phyloP scores from a whole-genome alignment of 1,139 yeast genomes.

The Lodderomyces beijingensis region DNA sequence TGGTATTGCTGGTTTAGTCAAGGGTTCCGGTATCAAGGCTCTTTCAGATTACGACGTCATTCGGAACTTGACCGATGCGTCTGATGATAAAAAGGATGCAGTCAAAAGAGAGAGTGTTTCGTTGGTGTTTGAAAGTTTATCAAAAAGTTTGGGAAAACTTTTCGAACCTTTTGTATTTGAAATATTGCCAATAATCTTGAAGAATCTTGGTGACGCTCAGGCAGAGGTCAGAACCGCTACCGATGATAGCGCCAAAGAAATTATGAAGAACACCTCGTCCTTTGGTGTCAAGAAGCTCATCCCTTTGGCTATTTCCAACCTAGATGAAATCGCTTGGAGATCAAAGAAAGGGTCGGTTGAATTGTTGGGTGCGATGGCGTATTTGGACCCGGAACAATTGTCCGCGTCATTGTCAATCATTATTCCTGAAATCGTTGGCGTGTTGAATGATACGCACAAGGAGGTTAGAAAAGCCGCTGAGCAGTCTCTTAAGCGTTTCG shows the following conservation, averaged over 20 bases:
- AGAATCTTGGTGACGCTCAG: slow-evolving; percentile 77
- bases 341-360: slow-evolving; percentile 97
- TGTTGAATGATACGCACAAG: slow-evolving; percentile 89
- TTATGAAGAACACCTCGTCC: slow-evolving; percentile 89
- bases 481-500: slow-evolving; percentile 81
- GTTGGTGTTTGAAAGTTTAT: slow-evolving; percentile 78
- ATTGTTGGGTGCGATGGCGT: slow-evolving; percentile 95
- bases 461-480: slow-evolving; percentile 97
- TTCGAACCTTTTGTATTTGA: slow-evolving; percentile 96
- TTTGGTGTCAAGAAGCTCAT: slow-evolving; percentile 88
- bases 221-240: slow-evolving; percentile 90
- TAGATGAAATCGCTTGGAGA: slow-evolving; percentile 94
- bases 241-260: slow-evolving; percentile 76
- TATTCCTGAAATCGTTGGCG: slow-evolving; percentile 95
- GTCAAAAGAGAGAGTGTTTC: slow-evolving; percentile 85
- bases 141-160: slow-evolving; percentile 64
- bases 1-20: slow-evolving; percentile 89
- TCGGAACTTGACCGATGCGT: slow-evolving; percentile 73
- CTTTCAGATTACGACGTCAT: slow-evolving; percentile 73
- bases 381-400: slow-evolving; percentile 89
- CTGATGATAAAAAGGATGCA: slow-evolving; percentile 79
- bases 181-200: slow-evolving; percentile 73
- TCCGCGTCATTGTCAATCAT: slow-evolving; percentile 84
- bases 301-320: slow-evolving; percentile 81
- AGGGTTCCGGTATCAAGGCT: slow-evolving; percentile 82